Evolutionary conservation across 2,329 filamentous ascomycete species (phyloP), one percentile per base, ranked within the genome.

Genomic region (Epichloe gansuensis): DNA sequence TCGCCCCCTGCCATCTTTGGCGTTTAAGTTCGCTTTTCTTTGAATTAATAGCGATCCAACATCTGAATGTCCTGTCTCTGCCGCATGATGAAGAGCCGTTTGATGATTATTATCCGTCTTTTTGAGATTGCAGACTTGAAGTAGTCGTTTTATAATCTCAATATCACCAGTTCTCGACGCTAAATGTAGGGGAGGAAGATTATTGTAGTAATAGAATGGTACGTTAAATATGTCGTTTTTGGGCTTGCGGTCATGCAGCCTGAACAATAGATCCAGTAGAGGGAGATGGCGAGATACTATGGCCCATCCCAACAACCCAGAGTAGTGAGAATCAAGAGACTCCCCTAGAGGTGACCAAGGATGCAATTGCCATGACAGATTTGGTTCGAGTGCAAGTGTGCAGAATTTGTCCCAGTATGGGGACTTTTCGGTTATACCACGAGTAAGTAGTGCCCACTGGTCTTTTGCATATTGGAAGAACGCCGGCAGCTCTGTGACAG

Each of bases 401-500:
- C 46, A 7, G 1, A 48, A 48, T 0, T 48, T 48, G 2, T 21
- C 34, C 46, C 46, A 48, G 46, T 1, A 1, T 37, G 35, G n/a
- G 17, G 46, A 48, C 5, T 39, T 21, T 39, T 38, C 8, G 5
- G 46, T 48, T 38, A 48, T 48, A 23, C 15, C 1, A 25, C 34
- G 46, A 38, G 46, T 48, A 2, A 48, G 46, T 48, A 34, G 46
- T 1, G 46, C 46, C 46, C 46, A 48, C 13, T 48, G 46, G 34
- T 3, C n/a, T 39, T 48, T 48, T 28, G 46, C 46, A 48, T 48
- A 48, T 7, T 48, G 46, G 3, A 48, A 48, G 46, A 48, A 39
- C 2, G 23, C 6, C 46, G 1, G 6, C 1, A 48, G 1, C 31
- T 48, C 35, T 34, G 1, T 39, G 35, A 15, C 34, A 23, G 46